These are phyloP conservation scores for Westerdykella sp. DNA, from an alignment of 2,329 filamentous ascomycete genomes.

Conservation along the genomic window DNA sequence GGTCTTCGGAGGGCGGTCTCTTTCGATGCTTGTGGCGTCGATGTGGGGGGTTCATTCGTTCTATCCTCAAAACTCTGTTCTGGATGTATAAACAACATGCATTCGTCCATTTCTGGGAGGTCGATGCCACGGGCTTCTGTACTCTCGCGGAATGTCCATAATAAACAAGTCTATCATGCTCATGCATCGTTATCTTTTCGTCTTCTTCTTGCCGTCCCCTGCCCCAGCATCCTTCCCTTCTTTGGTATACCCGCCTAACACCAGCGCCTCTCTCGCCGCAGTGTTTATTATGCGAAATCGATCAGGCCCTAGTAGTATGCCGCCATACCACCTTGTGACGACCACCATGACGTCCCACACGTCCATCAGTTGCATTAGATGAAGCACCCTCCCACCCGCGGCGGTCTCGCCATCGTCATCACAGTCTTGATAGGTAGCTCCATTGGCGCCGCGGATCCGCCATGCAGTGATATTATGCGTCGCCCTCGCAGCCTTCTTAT, in stretches of 20 bases:
- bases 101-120: too few species aligned
- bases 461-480: constrained; percentile 96
- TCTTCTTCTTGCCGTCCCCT: constrained; percentile 29
- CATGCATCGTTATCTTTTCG: too few species aligned
- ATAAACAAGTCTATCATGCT: too few species aligned
- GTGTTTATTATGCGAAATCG: constrained; percentile 87
- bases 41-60: too few species aligned
- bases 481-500: constrained; percentile 77
- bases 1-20: too few species aligned
- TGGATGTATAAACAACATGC: too few species aligned
- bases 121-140: too few species aligned
- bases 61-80: too few species aligned
- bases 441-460: constrained; percentile 62
- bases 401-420: constrained; percentile 96
- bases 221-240: constrained; percentile 41
- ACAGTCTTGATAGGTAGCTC: constrained; percentile 71
- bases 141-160: too few species aligned
- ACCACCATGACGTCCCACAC: constrained; percentile 90
- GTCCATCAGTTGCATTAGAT: constrained; percentile 92
- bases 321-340: constrained; percentile 92
- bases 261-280: constrained; percentile 74
- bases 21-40: too few species aligned
- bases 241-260: constrained; percentile 65
- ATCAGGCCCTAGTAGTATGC: constrained; percentile 79
- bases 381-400: constrained; percentile 75